Evolutionary conservation across 2,329 filamentous ascomycete genomes (phyloP), one percentile per base, ranked within the genome.

Genomic region (Aspergillus pseudoterreus): DNA sequence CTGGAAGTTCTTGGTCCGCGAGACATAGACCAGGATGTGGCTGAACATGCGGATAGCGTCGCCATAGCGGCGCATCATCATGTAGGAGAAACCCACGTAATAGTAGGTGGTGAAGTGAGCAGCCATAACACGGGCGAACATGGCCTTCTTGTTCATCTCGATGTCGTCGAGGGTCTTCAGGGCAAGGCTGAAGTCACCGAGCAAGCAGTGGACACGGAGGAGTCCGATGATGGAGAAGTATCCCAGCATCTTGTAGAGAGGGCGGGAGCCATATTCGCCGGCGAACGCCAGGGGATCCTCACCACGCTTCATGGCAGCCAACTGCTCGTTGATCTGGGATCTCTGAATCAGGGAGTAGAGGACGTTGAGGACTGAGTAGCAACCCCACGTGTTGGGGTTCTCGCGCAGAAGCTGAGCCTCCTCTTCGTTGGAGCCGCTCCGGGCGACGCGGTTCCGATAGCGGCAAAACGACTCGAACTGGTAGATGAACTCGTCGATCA

Each of bases 11-110:
- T 99, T 99, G 70, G 94, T 99, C 67, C 94, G 83, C 63, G 91
- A 96, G 62, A 99, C 92, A 78, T 97, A 99, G 77, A 99, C 88
- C 65, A 99, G 85, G 75, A 99, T 99, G 83, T 99, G 94, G 82
- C 90, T 95, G 85, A 99, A 99, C 87, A 96, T 96, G 82, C 92
- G 91, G 78, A 99, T 96, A 74, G 94, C 94, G 76, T 99, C 94
- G 75, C 91, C 90, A 73, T 99, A 99, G 71, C 94, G 90, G 78
- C 94, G 91, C 90, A 97, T 95, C 94, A 99, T 99, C 92, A 99
- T 97, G 87, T 99, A 99, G 63, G 90, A 95, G 85, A 99, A 99
- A 63, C 94, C 94, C 57, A 99, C 92, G 74, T 97, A 97, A 85
- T 99, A 99, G 84, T 97, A 99, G 60, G 94, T 99, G 63, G 92